Percentiles rank a stretch among this genome's conserved stretches.
Conservation (phyloP, 1,139 yeast genomes). For the Debaryomyces psychrophilus region DNA sequence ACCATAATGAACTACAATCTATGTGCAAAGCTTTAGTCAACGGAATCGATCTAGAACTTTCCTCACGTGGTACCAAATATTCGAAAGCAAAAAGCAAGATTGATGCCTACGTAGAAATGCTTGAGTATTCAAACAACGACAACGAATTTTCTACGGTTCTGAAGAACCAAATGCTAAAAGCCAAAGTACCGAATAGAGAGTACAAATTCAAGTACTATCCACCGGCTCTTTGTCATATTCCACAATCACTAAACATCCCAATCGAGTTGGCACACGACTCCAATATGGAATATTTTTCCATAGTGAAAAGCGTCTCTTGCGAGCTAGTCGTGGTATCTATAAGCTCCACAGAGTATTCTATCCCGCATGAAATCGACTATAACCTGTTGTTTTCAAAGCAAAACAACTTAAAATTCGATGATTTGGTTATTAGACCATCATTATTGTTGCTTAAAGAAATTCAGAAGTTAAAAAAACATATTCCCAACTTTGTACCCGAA, state of each 20-base stretch:
- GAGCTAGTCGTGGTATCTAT: conserved; percentile 31
- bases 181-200: conserved; percentile 29
- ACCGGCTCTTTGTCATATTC: conserved; percentile 22
- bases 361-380: conserved; percentile 33
- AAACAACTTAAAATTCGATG: background rate
- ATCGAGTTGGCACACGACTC: background rate
- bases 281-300: background rate
- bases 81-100: background rate
- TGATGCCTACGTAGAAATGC: background rate
- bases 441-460: background rate
- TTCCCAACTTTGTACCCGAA: background rate
- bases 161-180: background rate
- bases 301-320: conserved; percentile 23
- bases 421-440: conserved; percentile 1
- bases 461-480: background rate
- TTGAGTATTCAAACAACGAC: background rate
- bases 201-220: conserved; percentile 36
- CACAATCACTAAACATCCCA: background rate
- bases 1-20: background rate
- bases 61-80: background rate
- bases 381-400: conserved; percentile 25
- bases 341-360: conserved; percentile 21
- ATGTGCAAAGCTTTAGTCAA: background rate
- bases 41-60: background rate
- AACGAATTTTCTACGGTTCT: background rate